Base-by-base conservation (phyloP, 805 yeast genomes). In the Tetrapisispora nanseiensis region DNA sequence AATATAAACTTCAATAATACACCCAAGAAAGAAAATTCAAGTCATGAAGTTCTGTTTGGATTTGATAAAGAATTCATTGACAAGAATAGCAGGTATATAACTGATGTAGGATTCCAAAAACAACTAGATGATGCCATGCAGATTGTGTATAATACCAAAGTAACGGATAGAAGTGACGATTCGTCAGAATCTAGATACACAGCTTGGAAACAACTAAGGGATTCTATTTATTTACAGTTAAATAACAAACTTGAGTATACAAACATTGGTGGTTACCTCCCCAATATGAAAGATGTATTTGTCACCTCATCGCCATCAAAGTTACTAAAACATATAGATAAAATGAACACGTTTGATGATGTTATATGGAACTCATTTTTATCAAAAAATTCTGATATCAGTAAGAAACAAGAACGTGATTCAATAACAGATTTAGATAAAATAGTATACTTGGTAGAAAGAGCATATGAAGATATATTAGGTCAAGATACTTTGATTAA, bases 401-500 rank as follows among this genome's bases (percentile, higher is more conserved):
- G 11, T 32, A 18, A 10, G n/a, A n/a, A n/a, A n/a, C n/a, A n/a
- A n/a, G n/a, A n/a, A n/a, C n/a, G n/a, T n/a, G 21, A 32, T 32
- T 11, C n/a, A 20, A 8, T 32, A 3, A 36, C 44, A 3, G 29
- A 32, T 8, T 37, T 35, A 19, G 46, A 44, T 12, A 50, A 52
- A 41, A 49, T 33, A 27, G 32, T 44, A 15, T 41, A 51, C 38
- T 16, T 57, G 8, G 10, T 57, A 18, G 27, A 42, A 16, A 47
- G 45, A 15, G 45, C 43, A 4, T 54, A 49, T 19, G 54, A 50
- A 16, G 32, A 47, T 31, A 51, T 57, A 12, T 45, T 51, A 32
- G 51, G 47, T 10, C 54, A 59, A 41, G 59, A 61, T 35, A 48
- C 48, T 2, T 29, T 56, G 12, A 59, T 61, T 3, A 39, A 31